A percentile compares a stretch with the other conserved stretches of the same genome.
Conservation (phyloP, 2,329 filamentous ascomycete species). For the Cryphonectria naterciae region DNA sequence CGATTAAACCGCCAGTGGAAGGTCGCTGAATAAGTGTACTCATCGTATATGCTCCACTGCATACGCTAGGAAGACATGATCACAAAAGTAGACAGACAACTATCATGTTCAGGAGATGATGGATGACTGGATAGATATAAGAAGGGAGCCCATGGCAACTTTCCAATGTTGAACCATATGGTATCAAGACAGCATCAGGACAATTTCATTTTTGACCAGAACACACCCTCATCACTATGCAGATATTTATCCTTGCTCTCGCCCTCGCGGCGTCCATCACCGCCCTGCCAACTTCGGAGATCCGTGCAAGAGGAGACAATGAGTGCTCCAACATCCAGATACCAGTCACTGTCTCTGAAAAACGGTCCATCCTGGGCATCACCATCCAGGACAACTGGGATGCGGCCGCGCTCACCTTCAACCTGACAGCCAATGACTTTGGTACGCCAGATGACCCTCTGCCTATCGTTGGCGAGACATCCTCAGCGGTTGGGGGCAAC, state of each 20-base stretch:
- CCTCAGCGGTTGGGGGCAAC: conserved; percentile 32
- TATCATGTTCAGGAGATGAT: neutral
- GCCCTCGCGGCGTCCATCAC: conserved; percentile 15
- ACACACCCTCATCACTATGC: neutral
- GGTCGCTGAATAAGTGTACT: conserved; percentile 7
- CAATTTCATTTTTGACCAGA: neutral
- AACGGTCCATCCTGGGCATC: conserved; percentile 35
- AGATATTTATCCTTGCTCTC: neutral
- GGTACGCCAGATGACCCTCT: conserved; percentile 31
- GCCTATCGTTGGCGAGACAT: conserved; percentile 33
- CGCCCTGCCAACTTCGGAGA: conserved; percentile 18
- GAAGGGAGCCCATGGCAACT: neutral
- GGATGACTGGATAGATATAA: neutral
- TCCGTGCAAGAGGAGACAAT: neutral
- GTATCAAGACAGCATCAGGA: neutral
- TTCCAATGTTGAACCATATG: neutral
- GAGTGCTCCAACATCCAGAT: conserved; percentile 35
- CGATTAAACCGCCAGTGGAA: neutral
- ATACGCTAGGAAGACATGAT: neutral
- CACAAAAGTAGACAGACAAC: neutral
- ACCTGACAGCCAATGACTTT: conserved; percentile 36
- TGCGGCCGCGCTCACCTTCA: conserved; percentile 35
- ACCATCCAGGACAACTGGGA: conserved; percentile 38
- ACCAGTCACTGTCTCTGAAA: conserved; percentile 36
- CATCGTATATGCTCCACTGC: neutral